phyloP scores from a whole-genome alignment of 176 grass and related monocot genomes.

The Raddia guianensis region DNA sequence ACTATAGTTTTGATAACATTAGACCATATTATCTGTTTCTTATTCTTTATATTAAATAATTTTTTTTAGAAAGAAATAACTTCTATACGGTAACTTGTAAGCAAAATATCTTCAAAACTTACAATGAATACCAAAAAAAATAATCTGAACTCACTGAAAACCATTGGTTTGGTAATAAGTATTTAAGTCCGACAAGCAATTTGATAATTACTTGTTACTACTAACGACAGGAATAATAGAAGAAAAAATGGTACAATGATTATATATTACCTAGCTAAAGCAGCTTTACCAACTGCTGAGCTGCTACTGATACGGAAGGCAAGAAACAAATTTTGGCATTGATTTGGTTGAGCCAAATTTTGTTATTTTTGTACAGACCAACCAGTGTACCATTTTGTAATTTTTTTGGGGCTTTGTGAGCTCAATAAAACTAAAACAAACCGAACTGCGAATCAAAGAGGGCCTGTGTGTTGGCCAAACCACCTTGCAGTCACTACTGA shows the following conservation, averaged over 20 bases:
- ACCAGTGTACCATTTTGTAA: too few relatives aligned
- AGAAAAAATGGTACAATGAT: background rate
- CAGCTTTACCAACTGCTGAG: slow-evolving; percentile 19
- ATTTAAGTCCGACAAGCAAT: background rate
- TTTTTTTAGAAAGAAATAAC: background rate
- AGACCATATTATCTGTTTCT: background rate
- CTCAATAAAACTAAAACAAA: too few relatives aligned
- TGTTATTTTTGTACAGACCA: too few relatives aligned
- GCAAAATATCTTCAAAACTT: slow-evolving; percentile 5
- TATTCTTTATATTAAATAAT: background rate
- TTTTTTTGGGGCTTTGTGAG: too few relatives aligned
- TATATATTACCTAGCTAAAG: background rate
- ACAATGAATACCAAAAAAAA: background rate
- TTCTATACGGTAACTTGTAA: slow-evolving; percentile 8
- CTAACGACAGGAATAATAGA: background rate
- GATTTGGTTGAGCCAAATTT: too few relatives aligned
- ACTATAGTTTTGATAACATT: background rate
- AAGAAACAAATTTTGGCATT: slow-evolving; percentile 7
- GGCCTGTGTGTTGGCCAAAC: slow-evolving; percentile 23
- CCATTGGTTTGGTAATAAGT: background rate
- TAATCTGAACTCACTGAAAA: background rate
- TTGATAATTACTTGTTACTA: background rate
- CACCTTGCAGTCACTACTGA: background rate
- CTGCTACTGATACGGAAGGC: slow-evolving; percentile 12
- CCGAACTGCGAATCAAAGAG: too few relatives aligned